These are phyloP conservation scores for Boletus reticuloceps DNA, from an alignment of 768 basidiomycete genomes.

Conservation along the genomic window DNA sequence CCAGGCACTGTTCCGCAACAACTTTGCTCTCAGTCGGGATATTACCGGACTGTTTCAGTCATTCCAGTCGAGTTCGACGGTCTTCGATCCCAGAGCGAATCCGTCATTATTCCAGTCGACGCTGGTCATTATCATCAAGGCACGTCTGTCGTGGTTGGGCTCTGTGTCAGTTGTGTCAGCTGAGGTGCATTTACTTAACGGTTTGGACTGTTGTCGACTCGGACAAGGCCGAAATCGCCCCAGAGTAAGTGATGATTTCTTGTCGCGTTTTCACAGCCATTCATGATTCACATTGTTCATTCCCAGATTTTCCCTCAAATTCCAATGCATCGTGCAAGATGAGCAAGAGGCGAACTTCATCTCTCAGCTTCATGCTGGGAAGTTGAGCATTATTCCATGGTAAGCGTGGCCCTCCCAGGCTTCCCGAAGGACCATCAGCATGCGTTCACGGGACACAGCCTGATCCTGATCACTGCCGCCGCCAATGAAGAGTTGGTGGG, in stretches of 20 bases:
- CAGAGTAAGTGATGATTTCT: constrained; percentile 41
- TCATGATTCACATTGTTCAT: neutral
- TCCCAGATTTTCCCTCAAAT: constrained; percentile 52
- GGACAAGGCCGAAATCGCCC: constrained; percentile 54
- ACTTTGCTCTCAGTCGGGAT: constrained; percentile 60
- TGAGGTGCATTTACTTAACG: neutral
- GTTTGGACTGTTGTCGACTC: constrained; percentile 60
- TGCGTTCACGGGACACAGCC: no score
- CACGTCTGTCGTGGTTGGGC: neutral
- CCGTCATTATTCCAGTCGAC: constrained; percentile 58
- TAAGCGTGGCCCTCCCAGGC: no score
- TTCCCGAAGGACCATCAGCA: no score
- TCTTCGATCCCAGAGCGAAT: constrained; percentile 57
- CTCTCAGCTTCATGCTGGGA: constrained; percentile 53
- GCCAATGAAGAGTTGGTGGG: no score
- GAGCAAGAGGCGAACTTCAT: constrained; percentile 65
- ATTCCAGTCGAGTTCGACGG: constrained; percentile 56
- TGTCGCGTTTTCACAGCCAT: neutral
- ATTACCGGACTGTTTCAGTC: constrained; percentile 64
- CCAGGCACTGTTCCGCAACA: constrained; percentile 63
- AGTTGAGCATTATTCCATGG: constrained; percentile 61
- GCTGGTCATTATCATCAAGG: constrained; percentile 64
- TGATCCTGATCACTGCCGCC: no score
- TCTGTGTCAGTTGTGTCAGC: neutral
- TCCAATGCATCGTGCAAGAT: constrained; percentile 57